Conservation (phyloP, 352 stramenopile genomes). For the Pythium apleroticum region DNA sequence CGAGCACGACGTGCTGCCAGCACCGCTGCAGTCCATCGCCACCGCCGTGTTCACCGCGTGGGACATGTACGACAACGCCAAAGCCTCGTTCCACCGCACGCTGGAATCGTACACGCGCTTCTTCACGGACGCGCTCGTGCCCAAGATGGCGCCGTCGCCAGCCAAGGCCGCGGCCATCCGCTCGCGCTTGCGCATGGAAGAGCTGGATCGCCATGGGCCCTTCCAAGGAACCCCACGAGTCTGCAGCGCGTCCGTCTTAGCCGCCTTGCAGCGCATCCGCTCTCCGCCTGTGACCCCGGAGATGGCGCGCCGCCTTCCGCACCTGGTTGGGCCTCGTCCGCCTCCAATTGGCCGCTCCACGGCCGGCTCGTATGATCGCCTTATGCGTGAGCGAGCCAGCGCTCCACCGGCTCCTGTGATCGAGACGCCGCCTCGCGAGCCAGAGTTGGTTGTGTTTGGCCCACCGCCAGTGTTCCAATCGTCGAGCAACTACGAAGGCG, state of each 20-base stretch:
- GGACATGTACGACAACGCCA: neutral
- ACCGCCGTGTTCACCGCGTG: neutral
- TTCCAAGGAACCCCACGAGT: too few species aligned
- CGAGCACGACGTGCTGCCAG: neutral
- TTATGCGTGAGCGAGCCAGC: neutral
- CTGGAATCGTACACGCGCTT: neutral
- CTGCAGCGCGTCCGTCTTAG: too few species aligned
- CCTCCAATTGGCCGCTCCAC: too few species aligned
- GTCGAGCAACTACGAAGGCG: too few species aligned
- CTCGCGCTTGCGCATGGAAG: neutral
- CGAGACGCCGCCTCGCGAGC: too few species aligned
- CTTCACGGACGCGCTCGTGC: neutral
- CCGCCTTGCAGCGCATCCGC: too few species aligned
- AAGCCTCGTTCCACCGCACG: neutral
- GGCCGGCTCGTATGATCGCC: neutral
- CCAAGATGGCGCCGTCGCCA: neutral
- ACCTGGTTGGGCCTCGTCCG: too few species aligned
- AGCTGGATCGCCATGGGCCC: too few species aligned
- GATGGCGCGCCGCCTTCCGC: too few species aligned
- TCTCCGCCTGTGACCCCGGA: too few species aligned
- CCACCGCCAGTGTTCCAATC: neutral
- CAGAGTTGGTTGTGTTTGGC: neutral
- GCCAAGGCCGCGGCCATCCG: neutral
- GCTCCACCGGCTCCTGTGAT: too few species aligned
- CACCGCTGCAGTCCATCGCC: neutral